phyloP scores from a whole-genome alignment of 2,329 filamentous ascomycete genomes.

The Salinomyces thailandicus region DNA sequence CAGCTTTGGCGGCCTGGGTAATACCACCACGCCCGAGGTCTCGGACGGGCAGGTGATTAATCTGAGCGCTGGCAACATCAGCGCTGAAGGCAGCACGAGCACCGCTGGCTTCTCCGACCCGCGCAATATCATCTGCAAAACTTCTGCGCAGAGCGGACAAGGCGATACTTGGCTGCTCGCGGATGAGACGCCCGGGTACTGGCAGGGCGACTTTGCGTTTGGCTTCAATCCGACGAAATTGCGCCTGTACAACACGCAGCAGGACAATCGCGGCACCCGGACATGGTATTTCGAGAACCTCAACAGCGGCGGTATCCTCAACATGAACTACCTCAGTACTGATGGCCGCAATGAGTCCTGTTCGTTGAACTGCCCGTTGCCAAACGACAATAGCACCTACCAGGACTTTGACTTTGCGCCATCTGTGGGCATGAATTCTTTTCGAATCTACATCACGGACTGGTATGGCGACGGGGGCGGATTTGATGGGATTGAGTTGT shows the following conservation, averaged over 20 bases:
- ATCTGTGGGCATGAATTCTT: slow-evolving; percentile 72
- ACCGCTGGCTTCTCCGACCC: slow-evolving; percentile 62
- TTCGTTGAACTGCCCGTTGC: slow-evolving; percentile 76
- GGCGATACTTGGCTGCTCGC: slow-evolving; percentile 74
- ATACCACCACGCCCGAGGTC: slow-evolving; percentile 56
- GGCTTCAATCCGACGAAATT: slow-evolving; percentile 80
- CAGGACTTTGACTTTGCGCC: slow-evolving; percentile 94
- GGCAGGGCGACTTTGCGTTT: slow-evolving; percentile 73
- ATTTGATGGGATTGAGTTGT: slow-evolving; percentile 75
- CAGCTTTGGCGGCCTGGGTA: slow-evolving; percentile 77
- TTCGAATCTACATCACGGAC: slow-evolving; percentile 73
- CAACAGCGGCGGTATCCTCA: slow-evolving; percentile 87
- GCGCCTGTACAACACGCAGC: slow-evolving; percentile 76
- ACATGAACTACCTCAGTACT: slow-evolving; percentile 77
- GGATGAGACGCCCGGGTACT: slow-evolving; percentile 66
- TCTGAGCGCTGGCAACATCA: slow-evolving; percentile 65
- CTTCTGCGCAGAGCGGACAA: slow-evolving; percentile 52
- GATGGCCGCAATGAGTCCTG: slow-evolving; percentile 59
- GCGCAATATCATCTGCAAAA: slow-evolving; percentile 72
- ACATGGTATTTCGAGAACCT: slow-evolving; percentile 78
- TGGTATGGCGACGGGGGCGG: slow-evolving; percentile 84
- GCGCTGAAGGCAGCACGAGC: slow-evolving; percentile 51
- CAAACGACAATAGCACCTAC: slow-evolving; percentile 53
- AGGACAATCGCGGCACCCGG: slow-evolving; percentile 70
- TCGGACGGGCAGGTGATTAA: slow-evolving; percentile 71